Evolutionary conservation across 345 rosid genomes (phyloP).

Genomic region (Citrus mangshanensis): DNA sequence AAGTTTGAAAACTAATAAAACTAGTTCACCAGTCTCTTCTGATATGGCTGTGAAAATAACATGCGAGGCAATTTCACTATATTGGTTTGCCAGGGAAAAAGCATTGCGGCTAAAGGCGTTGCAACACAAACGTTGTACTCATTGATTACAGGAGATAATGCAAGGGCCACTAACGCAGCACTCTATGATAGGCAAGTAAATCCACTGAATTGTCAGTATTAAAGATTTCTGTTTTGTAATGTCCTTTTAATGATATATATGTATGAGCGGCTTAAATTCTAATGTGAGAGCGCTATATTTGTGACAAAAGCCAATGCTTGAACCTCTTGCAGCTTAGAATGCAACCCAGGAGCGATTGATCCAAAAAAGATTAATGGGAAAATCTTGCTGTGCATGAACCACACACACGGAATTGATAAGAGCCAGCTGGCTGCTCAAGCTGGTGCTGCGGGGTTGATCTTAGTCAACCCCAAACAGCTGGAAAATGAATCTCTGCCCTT

Average conservation of each 20-base stretch:
- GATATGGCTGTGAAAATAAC: too few species aligned
- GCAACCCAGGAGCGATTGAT: slow-evolving; percentile 47
- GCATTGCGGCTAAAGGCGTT: slow-evolving; percentile 45
- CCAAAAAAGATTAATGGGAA: slow-evolving; percentile 57
- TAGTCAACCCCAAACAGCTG: slow-evolving; percentile 23
- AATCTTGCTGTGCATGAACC: slow-evolving; percentile 50
- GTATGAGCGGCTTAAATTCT: too few species aligned
- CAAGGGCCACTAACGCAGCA: slow-evolving; percentile 29
- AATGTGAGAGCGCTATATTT: too few species aligned
- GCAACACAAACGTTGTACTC: slow-evolving; percentile 38
- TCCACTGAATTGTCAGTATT: neutral
- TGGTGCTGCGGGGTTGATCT: slow-evolving; percentile 57
- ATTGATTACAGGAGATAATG: slow-evolving; percentile 46
- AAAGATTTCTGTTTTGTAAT: too few species aligned
- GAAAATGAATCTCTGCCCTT: slow-evolving; percentile 31
- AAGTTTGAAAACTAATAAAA: too few species aligned
- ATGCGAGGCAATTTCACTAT: neutral
- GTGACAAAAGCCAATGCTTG: too few species aligned
- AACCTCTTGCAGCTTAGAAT: slow-evolving; percentile 23
- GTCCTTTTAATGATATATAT: neutral
- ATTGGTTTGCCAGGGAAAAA: slow-evolving; percentile 47
- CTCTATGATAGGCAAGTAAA: slow-evolving; percentile 43
- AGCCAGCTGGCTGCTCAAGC: slow-evolving; percentile 34
- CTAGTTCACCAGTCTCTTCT: too few species aligned
- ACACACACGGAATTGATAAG: slow-evolving; percentile 23